Evolutionary conservation across 2,329 filamentous ascomycete genomes (phyloP), one percentile per base, ranked within the genome.

Genomic region (Cercospora sesami): DNA sequence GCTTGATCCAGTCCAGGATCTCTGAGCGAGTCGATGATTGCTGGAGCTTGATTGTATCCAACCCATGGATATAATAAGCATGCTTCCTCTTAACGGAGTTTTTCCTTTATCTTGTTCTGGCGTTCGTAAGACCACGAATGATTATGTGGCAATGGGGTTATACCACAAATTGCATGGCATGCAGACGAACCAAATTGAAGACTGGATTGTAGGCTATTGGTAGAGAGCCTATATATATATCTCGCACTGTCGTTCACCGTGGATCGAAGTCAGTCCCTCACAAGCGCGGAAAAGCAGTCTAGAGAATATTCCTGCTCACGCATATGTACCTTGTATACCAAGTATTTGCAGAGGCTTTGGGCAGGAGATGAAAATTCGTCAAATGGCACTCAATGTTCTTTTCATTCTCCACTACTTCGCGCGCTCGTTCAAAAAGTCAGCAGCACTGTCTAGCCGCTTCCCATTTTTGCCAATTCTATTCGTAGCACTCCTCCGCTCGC

Each of bases 1-100:
- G 64, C 63, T 74, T 14, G 70, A 75, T 61, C 62, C 69, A 21
- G 60, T 69, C 12, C 31, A 73, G 60, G 68, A 71, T 21, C 60
- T 70, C 16, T 72, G 66, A 70, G 26, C 0, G 9, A 2, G 14
- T 1, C 5, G 18, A 14, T 7, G 21, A 21, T 51, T 3, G 45
- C 45, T 51, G 10, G 18, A 3, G 18, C 4, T 51, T 26, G 18
- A 23, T 51, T 6, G 9, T 14, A 2, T 23, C 21, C 12, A 9
- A 51, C 18, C 4, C 45, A 3, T n/a, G 10, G 28, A 30, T 30
- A 42, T 16, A 42, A 18, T 8, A 51, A 10, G 14, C 3, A 57
- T n/a, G 23, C 23, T 30, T 8, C n/a, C n/a, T 57, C 10, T 14
- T 4, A 28, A 8, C n/a, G 26, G 26, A 21, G 12, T 31, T 26